Base-by-base conservation (phyloP, 768 basidiomycete genomes). In the Phaeotremella fagi region DNA sequence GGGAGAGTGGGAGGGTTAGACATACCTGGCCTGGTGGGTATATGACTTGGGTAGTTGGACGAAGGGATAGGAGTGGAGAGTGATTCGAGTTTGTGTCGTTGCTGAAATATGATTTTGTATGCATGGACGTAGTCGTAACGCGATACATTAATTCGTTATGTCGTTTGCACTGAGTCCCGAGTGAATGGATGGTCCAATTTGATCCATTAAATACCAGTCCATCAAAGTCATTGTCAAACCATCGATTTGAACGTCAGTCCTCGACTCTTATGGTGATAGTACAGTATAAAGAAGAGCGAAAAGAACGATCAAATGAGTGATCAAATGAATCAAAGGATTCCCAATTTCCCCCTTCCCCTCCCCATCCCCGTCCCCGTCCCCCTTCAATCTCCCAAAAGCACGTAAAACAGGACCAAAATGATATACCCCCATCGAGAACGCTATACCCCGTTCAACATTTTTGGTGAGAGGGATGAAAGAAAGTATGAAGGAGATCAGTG, bases 11-110 rank as follows among this genome's bases (percentile, higher is more conserved):
- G 14, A 52, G 49, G 7, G 35, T 24, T 31, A 43, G 20, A 35
- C 64, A 69, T 50, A 66, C 61, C 5, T 52, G 57, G 50, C 61
- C 61, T 1, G 54, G 28, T 25, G 67, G 67, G 7, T 52, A 52
- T 26, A 61, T 61, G 55, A 42, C 41, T 37, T 66, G 56, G 50
- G 50, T 62, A 16, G 52, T 41, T 41, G 38, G 38, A 20, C 7
- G 38, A 20, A 41, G 38, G 38, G 38, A 41, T 41, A 7, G 38
- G 38, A 41, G 38, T 6, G 38, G 38, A 9, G 38, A 20, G 7
- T 6, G 38, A 9, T 11, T 11, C 7, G 38, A 41, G n/a, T n/a
- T n/a, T 18, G 38, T 12, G 38, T 41, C 12, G 38, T 11, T 7
- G 22, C 9, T 35, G 33, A 35, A 9, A n/a, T 9, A 35, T 35